Evolutionary conservation across 768 basidiomycete genomes (phyloP).

Genomic region (Amanita inopinata): DNA sequence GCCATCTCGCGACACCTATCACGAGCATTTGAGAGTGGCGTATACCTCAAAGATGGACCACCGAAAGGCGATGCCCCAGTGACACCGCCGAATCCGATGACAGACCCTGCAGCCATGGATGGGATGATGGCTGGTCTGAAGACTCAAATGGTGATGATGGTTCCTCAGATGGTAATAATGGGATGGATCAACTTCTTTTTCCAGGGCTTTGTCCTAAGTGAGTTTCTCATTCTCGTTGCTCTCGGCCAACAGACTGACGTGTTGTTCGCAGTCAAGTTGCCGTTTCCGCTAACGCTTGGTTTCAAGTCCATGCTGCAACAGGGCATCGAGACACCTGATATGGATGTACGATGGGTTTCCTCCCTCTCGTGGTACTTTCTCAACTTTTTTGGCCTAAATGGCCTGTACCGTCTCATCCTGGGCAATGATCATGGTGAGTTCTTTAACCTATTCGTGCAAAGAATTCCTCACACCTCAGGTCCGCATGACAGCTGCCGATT

Average conservation of each 20-base stretch:
- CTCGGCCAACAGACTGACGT: conserved; percentile 3
- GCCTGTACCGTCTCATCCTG: conserved; percentile 87
- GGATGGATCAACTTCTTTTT: conserved; percentile 99
- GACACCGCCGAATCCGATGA: conserved; percentile 70
- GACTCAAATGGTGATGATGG: conserved; percentile 99
- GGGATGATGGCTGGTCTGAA: conserved; percentile 99
- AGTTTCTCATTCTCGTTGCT: conserved; percentile 24
- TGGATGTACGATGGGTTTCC: conserved; percentile 99
- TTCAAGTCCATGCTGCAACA: conserved; percentile 98
- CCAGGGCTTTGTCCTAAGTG: conserved; percentile 95
- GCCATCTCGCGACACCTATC: conserved; percentile 69
- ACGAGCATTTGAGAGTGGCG: conserved; percentile 61
- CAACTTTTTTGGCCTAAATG: conserved; percentile 96
- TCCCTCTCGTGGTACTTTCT: conserved; percentile 99
- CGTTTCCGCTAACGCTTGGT: conserved; percentile 92
- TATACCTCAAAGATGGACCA: conserved; percentile 80
- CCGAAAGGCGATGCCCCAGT: conserved; percentile 52
- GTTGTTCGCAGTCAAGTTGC: conserved; percentile 67
- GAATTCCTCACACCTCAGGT: too few relatives aligned
- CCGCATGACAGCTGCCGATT: conserved; percentile 68
- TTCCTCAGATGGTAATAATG: conserved; percentile 98
- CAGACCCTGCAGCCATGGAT: conserved; percentile 90
- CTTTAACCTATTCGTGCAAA: conserved; percentile 4
- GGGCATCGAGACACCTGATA: conserved; percentile 88
- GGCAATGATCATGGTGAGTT: conserved; percentile 79